Percentiles rank a stretch among this genome's conserved stretches.
These are phyloP conservation scores for Hypoxylon sp. DNA, from an alignment of 2,329 filamentous ascomycete species.

Conservation along the genomic window DNA sequence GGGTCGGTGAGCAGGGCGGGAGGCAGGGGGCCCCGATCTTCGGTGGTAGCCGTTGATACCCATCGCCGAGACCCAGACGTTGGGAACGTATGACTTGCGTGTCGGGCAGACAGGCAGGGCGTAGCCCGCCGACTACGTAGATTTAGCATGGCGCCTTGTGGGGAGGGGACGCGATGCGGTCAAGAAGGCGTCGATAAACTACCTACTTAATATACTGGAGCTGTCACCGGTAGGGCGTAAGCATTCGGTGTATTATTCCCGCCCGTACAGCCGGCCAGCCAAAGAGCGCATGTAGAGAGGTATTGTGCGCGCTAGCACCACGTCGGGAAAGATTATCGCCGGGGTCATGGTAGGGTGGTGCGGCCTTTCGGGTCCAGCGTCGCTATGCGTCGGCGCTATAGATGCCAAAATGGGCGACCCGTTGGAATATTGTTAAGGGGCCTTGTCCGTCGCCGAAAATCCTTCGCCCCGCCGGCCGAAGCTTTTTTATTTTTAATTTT, in stretches of 20 bases:
- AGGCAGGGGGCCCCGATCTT: background rate
- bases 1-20: constrained; percentile 13
- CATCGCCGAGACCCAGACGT: too few species aligned
- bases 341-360: constrained; percentile 5
- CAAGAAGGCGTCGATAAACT: background rate
- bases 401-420: constrained; percentile 5
- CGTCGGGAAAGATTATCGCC: constrained; percentile 22
- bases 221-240: constrained; percentile 5
- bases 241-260: constrained; percentile 8
- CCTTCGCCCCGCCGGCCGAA: background rate
- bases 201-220: too few species aligned
- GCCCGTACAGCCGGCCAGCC: background rate
- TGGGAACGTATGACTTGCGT: too few species aligned
- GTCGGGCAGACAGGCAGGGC: too few species aligned
- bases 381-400: constrained; percentile 28
- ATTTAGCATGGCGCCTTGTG: background rate
- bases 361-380: constrained; percentile 24
- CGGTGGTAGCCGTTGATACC: too few species aligned
- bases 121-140: too few species aligned
- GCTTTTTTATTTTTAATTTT: background rate
- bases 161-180: background rate
- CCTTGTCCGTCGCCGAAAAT: constrained; percentile 15
- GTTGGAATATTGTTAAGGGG: constrained; percentile 21
- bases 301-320: constrained; percentile 7
- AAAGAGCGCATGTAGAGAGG: too few species aligned